Base-by-base conservation (phyloP, 2,329 filamentous ascomycete genomes). In the Hymenoscyphus fructigenus region DNA sequence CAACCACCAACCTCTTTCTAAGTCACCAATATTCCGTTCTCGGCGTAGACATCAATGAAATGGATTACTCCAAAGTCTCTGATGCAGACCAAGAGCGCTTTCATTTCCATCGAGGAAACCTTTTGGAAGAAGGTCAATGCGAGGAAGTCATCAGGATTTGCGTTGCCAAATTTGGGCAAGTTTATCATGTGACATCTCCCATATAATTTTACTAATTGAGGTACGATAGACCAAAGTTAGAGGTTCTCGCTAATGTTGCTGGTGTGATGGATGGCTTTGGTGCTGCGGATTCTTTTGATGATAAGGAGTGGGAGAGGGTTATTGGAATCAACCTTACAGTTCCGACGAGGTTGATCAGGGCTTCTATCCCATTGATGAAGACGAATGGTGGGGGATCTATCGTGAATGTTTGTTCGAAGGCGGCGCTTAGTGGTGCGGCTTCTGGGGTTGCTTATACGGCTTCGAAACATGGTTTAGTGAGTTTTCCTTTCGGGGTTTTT, bases 381-480 rank as follows among this genome's bases (percentile, higher is more conserved):
- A 74, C 74, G 36, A 75, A 76, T 53, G 74, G 75, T n/a, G 71
- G 72, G 9, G 79, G 80, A 0, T 72, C 71, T 3, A 80, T 82
- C 61, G 71, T 82, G 55, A 82, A 81, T 68, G 75, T 81, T 5
- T 68, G 75, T 15, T 78, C 76, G 59, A 77, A 75, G 61, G 76
- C 78, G 1, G 75, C 68, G 1, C 44, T 71, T 6, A 76, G 74
- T 60, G 80, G 80, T 55, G 79, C 78, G 2, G 70, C 73, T 0
- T 75, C 78, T 1, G 80, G 80, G 1, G 74, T 81, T 28, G 79
- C 80, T 10, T 82, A 82, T 65, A 82, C 80, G 28, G 77, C 79
- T 7, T 78, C 76, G 60, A 79, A 81, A 68, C 79, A 80, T 69
- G 78, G 77, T 0, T 71, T 82, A 44, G 76, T 79, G 64, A 62